Evolutionary conservation across 75 land plant genomes (phyloP), one percentile per base, ranked within the genome.

Genomic region (Isoetes taiwanensis): DNA sequence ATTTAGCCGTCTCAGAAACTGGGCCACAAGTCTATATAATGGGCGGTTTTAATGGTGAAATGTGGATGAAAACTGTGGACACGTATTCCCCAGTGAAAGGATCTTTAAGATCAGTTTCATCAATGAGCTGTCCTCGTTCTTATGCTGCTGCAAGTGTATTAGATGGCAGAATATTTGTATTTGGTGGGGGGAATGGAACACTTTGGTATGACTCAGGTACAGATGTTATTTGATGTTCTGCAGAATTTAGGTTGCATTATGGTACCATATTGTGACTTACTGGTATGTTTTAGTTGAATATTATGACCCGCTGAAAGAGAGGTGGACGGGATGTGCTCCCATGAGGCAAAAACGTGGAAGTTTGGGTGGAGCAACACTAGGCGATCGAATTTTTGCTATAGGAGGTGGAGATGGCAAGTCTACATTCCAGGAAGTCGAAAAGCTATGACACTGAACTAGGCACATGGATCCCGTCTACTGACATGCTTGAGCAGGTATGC

Each of bases 321-420:
- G 52, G 40, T 89, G 90, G 90, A 66, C 61, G 20, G 0, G 35
- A 32, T 66, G 83, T 39, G 48, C 86, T 41, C 57, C 78, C 0
- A 64, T 89, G 71, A 67, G 33, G 19, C 32, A 32, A 39, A 56
- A 59, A 59, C 82, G 78, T 60, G 90, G 90, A 41, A 77, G 79
- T 52, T 43, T 85, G 30, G 83, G 80, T 58, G 83, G 83, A 14
- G 90, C 70, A 58, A 57, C 77, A 30, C 37, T 81, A 35, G 59
- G 71, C 42, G 52, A 54, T 8, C 76, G 75, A 58, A 70, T 85
- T 30, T 89, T 41, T 77, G 85, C 90, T 2, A 14, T 85, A 43
- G 96, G 96, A 52, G 96, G 90, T 33, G 86, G 86, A n/a, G 69
- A 85, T 79, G 86, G 83, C 2, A 9, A 56, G 23, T 61, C 68